These are phyloP conservation scores for Microstroma glucosiphilum DNA, from an alignment of 1,284 basidiomycete genomes.

Conservation along the genomic window DNA sequence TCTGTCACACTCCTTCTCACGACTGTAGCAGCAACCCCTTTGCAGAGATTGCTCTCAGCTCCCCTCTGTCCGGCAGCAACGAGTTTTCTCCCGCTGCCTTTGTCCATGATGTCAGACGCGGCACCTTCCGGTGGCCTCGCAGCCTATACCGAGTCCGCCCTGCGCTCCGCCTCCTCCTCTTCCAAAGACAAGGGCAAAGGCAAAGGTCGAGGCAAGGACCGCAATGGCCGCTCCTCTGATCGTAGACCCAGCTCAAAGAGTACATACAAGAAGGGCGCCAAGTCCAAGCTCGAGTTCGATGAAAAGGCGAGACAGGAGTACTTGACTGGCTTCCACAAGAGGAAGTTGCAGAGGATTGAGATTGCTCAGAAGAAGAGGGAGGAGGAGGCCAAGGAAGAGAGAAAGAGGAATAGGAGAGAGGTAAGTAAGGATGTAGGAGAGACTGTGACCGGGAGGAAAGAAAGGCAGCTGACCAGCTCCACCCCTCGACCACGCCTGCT, in stretches of 20 bases:
- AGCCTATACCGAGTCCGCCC: slow-evolving; percentile 1
- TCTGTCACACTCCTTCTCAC: too few relatives aligned
- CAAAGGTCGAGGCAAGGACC: not conserved
- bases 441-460: slow-evolving; percentile 30
- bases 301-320: slow-evolving; percentile 42
- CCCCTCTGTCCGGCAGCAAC: too few relatives aligned
- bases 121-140: not conserved
- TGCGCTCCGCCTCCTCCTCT: too few relatives aligned
- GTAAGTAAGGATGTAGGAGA: slow-evolving; percentile 33
- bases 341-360: slow-evolving; percentile 35
- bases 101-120: not conserved
- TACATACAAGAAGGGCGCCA: not conserved
- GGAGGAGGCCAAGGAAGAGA: slow-evolving; percentile 31
- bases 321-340: slow-evolving; percentile 47
- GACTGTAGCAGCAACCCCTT: too few relatives aligned
- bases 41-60: too few relatives aligned
- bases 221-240: not conserved
- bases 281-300: slow-evolving; percentile 32
- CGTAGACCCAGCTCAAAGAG: not conserved
- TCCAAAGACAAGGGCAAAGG: not conserved
- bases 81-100: too few relatives aligned
- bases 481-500: slow-evolving; percentile 12
- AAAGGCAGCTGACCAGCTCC: not conserved
- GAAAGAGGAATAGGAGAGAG: slow-evolving; percentile 28
- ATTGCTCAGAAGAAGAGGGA: slow-evolving; percentile 26